These are phyloP conservation scores for Croton setiger DNA, from an alignment of 441 rosid genomes.

Conservation along the genomic window DNA sequence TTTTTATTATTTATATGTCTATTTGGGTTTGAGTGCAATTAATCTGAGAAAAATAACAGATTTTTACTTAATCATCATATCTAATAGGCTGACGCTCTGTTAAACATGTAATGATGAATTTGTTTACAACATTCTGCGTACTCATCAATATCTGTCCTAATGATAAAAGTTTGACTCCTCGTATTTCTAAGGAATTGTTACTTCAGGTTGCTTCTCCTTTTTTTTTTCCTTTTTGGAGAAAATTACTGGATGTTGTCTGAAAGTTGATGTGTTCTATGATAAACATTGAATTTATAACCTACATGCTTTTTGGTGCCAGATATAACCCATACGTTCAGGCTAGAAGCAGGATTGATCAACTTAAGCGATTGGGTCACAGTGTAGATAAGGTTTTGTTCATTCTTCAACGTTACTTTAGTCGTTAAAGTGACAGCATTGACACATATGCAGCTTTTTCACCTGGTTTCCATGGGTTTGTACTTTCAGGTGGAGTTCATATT, in stretches of 20 bases:
- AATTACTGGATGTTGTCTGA: background rate
- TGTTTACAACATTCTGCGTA: background rate
- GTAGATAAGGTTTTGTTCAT: conserved; percentile 75
- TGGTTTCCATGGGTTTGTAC: conserved; percentile 13
- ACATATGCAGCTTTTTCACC: background rate
- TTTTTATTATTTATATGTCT: background rate
- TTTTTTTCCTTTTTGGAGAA: background rate
- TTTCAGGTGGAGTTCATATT: conserved; percentile 93
- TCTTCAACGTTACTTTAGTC: background rate
- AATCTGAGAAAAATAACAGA: background rate
- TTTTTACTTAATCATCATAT: background rate
- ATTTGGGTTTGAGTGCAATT: background rate
- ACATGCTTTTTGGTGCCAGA: conserved; percentile 36
- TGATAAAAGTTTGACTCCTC: background rate
- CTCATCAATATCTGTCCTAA: background rate
- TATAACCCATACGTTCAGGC: conserved; percentile 98
- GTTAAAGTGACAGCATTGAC: background rate
- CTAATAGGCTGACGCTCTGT: background rate
- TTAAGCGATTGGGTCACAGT: conserved; percentile 96
- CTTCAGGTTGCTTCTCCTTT: conserved; percentile 2
- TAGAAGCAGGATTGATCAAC: conserved; percentile 97
- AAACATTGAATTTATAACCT: background rate
- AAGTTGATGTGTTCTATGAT: background rate
- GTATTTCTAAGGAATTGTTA: background rate
- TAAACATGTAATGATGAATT: background rate